phyloP scores from a whole-genome alignment of 176 grass and related monocot species.

The Hordeum marinum region DNA sequence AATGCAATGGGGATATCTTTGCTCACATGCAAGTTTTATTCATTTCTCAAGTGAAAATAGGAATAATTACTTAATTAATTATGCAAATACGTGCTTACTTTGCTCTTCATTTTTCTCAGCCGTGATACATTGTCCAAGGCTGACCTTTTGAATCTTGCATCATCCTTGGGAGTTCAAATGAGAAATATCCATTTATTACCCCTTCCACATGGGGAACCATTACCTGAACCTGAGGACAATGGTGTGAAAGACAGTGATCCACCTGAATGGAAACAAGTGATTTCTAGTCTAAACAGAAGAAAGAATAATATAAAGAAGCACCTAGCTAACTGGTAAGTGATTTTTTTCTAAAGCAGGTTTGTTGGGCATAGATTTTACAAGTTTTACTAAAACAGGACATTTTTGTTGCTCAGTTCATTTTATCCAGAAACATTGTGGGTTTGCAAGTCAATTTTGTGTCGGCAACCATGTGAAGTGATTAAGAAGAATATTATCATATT shows the following conservation, averaged over 20 bases:
- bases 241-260: conserved; percentile 30
- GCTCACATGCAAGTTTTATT: conserved; percentile 68
- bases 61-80: conserved; percentile 11
- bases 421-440: not conserved
- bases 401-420: conserved; percentile 15
- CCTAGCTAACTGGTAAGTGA: conserved; percentile 59
- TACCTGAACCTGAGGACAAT: conserved; percentile 3
- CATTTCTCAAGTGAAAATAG: conserved; percentile 1
- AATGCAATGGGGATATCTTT: conserved; percentile 93
- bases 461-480: not conserved
- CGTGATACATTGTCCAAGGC: conserved; percentile 62
- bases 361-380: not conserved
- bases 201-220: conserved; percentile 37
- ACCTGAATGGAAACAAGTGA: conserved; percentile 59
- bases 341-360: conserved; percentile 6
- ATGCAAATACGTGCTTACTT: not conserved
- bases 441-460: not conserved
- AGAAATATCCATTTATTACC: conserved; percentile 74
- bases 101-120: conserved; percentile 45
- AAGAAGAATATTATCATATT: conserved; percentile 17
- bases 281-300: conserved; percentile 55
- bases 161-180: conserved; percentile 88
- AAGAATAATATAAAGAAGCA: conserved; percentile 61
- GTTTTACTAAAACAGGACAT: conserved; percentile 9
- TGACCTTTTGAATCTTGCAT: conserved; percentile 72